Conservation (phyloP, 108 stramenopile genomes). For the Licmophora abbreviata region DNA sequence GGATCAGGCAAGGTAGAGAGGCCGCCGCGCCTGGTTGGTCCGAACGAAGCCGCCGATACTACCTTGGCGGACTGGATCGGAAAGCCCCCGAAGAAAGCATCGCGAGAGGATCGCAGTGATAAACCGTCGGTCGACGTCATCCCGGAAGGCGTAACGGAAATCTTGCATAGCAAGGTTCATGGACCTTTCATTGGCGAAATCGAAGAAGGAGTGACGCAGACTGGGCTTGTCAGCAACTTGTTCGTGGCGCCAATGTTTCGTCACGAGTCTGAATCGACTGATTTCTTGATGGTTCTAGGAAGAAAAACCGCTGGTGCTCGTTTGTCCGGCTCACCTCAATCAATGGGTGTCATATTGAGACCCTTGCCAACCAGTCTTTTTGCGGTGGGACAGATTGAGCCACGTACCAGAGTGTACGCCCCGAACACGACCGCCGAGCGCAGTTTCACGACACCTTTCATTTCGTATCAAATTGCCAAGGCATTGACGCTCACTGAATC, state of each 20-base stretch:
- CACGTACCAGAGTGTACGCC: constrained; percentile 67
- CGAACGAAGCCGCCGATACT: constrained; percentile 39
- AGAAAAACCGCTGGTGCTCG: constrained; percentile 33
- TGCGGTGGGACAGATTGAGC: constrained; percentile 79
- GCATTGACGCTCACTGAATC: constrained; percentile 33
- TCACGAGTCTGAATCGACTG: constrained; percentile 72
- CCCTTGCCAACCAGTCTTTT: constrained; percentile 66
- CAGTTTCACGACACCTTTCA: constrained; percentile 68
- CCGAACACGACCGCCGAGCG: constrained; percentile 75
- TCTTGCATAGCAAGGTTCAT: constrained; percentile 70
- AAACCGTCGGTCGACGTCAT: constrained; percentile 52
- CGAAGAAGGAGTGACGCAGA: constrained; percentile 70
- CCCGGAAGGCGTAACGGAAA: constrained; percentile 85
- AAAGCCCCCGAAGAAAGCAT: constrained; percentile 47
- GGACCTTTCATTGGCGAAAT: constrained; percentile 86
- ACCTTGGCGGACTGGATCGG: constrained; percentile 71
- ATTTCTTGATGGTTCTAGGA: constrained; percentile 84
- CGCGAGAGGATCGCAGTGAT: constrained; percentile 41
- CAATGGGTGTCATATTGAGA: constrained; percentile 59
- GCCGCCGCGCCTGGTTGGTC: constrained; percentile 54
- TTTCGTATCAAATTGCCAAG: constrained; percentile 71
- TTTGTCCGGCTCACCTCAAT: constrained; percentile 22
- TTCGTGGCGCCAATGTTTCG: constrained; percentile 82
- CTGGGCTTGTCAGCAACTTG: constrained; percentile 71
- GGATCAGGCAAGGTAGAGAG: constrained; percentile 29